These are phyloP conservation scores for Yamadazyma tumulicola DNA, from an alignment of 805 yeast genomes.

Conservation along the genomic window DNA sequence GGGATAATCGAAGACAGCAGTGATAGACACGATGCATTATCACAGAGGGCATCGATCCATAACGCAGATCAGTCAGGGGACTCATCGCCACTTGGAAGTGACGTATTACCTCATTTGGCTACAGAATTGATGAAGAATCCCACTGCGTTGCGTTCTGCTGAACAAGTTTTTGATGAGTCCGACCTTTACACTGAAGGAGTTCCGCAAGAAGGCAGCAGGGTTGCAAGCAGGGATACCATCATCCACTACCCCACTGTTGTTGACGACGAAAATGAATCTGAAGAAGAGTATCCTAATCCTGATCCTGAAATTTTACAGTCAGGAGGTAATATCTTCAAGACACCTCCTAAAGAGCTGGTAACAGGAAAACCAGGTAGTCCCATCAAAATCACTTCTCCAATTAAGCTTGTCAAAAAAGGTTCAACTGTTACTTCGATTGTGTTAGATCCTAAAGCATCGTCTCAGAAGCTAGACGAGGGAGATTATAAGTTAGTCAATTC, in stretches of 20 bases:
- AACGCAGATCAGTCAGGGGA: constrained; percentile 18
- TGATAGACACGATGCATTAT: constrained; percentile 24
- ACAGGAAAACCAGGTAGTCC: constrained; percentile 18
- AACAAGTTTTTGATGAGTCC: constrained; percentile 26
- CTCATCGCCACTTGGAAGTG: constrained; percentile 10
- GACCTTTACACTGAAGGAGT: constrained; percentile 13
- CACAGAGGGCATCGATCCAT: constrained; percentile 32
- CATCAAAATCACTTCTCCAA: constrained; percentile 36
- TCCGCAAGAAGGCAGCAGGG: neutral
- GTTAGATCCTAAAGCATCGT: constrained; percentile 12
- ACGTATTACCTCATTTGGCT: constrained; percentile 36
- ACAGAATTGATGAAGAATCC: constrained; percentile 30
- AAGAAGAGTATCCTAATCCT: constrained; percentile 37
- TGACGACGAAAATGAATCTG: neutral
- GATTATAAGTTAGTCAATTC: constrained; percentile 10
- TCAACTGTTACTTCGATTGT: constrained; percentile 19
- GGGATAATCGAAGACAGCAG: constrained; percentile 25
- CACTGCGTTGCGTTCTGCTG: constrained; percentile 24
- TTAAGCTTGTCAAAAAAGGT: constrained; percentile 29
- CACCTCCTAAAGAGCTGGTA: constrained; percentile 21
- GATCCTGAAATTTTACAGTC: constrained; percentile 25
- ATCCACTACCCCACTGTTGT: constrained; percentile 10
- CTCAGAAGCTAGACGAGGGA: neutral
- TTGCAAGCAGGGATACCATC: constrained; percentile 8
- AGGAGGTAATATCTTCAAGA: constrained; percentile 19